Base-by-base conservation (phyloP, 768 basidiomycete genomes). In the Pleurotus sapidus region DNA sequence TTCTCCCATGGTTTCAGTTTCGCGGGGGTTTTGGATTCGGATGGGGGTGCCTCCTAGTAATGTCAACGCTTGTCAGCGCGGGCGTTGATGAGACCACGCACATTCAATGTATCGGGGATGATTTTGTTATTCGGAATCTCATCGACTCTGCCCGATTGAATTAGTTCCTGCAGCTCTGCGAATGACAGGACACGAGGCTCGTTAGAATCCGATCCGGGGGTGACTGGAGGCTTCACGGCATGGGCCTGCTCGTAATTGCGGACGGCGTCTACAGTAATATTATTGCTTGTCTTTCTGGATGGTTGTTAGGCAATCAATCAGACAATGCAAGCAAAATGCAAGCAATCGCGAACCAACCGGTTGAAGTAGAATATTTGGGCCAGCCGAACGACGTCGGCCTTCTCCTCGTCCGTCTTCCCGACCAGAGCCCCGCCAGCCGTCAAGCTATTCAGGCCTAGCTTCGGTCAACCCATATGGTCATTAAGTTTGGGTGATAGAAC, bases 81-180 rank as follows among this genome's bases (percentile, higher is more conserved):
- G 30, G 30, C 30, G 30, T 40, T 54, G 58, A 54, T 49, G 18
- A 34, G 37, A 38, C n/a, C 18, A 67, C 82, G 60, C 64, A 89
- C 91, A 71, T 86, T 89, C 37, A 92, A 62, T 2, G 67, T 72
- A n/a, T 86, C 77, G 0, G 87, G 84, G 46, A 93, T 89, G 55
- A 77, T 59, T 61, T 85, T 89, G 67, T 91, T 93, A 64, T 92
- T 88, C 1, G 91, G 91, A 38, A 93, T 90, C 65, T 84, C 72
- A 61, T 89, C 87, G 3, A 83, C 80, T 60, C 78, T 83, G 15
- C 89, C 90, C 17, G 86, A 75, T 63, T 89, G 83, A 58, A 93
- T 88, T 58, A 93, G 73, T 37, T 77, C 76, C 63, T 89, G 83
- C 54, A 93, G 71, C 67, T 92, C 85, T 1, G 81, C 74, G 60